phyloP scores from a whole-genome alignment of 2,329 filamentous ascomycete genomes.

The Exophiala oligosperma region DNA sequence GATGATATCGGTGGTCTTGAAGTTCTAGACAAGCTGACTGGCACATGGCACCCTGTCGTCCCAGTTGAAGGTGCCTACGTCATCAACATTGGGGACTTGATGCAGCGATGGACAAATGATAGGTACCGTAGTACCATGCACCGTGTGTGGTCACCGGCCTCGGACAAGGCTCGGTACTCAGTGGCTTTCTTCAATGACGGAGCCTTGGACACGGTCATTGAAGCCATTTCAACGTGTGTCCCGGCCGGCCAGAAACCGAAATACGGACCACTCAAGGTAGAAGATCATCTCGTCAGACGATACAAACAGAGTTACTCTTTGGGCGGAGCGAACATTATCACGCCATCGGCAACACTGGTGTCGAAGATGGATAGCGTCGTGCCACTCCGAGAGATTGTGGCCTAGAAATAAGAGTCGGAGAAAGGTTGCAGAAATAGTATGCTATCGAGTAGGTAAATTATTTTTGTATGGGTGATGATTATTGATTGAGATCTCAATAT shows the following conservation, averaged over 20 bases:
- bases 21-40: conserved; percentile 31
- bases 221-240: conserved; percentile 38
- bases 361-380: too few relatives aligned
- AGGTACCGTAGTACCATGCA: conserved; percentile 54
- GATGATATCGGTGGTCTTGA: conserved; percentile 49
- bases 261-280: conserved; percentile 36
- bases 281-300: conserved; percentile 34
- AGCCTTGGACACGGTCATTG: conserved; percentile 34
- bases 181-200: conserved; percentile 7
- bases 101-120: conserved; percentile 54
- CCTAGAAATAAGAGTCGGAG: too few relatives aligned
- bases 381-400: too few relatives aligned
- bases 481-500: too few relatives aligned
- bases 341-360: too few relatives aligned
- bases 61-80: conserved; percentile 48
- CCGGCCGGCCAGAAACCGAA: conserved; percentile 32
- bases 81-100: conserved; percentile 54
- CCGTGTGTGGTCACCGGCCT: conserved; percentile 45
- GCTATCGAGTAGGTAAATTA: too few relatives aligned
- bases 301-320: conserved; percentile 31
- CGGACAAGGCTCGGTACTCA: neutral
- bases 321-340: too few relatives aligned
- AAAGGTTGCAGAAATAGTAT: neutral
- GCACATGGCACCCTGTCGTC: conserved; percentile 22
- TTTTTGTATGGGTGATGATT: too few relatives aligned